Percentiles rank a stretch among this genome's conserved stretches.
phyloP scores from a whole-genome alignment of 116 monocot species.

The Posidonia oceanica region DNA sequence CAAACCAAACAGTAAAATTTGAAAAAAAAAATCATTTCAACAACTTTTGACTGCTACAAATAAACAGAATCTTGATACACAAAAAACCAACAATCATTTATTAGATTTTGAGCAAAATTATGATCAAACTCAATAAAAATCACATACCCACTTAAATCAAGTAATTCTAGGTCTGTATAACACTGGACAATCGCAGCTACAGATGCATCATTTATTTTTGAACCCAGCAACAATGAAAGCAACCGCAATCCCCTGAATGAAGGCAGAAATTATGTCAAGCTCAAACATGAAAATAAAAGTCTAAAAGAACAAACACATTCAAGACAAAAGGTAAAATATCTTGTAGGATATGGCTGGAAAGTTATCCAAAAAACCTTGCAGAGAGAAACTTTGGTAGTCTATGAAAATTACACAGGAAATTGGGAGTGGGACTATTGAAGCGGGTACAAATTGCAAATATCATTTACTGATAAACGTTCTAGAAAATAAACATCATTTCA shows the following conservation, averaged over 20 bases:
- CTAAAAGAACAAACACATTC: not conserved
- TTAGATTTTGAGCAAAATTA: not conserved
- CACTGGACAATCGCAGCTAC: constrained; percentile 75
- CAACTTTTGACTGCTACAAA: no score
- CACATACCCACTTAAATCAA: constrained; percentile 93
- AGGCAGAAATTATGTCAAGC: not conserved
- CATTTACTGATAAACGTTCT: no score
- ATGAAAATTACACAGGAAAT: no score
- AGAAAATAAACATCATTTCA: no score
- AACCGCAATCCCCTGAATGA: constrained; percentile 54
- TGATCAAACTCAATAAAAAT: not conserved
- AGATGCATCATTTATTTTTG: constrained; percentile 84
- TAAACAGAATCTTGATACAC: no score
- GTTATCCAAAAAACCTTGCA: no score
- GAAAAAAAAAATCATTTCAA: no score
- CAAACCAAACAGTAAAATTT: no score
- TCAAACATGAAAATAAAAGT: not conserved
- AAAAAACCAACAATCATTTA: no score
- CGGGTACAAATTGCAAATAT: no score
- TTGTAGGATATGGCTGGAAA: not conserved
- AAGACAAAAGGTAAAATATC: not conserved
- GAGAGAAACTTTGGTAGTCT: no score
- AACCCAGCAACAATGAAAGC: constrained; percentile 80
- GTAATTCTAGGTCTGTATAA: constrained; percentile 57
- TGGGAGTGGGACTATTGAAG: no score